Conservation (phyloP, 2,329 filamentous ascomycete genomes). For the Botrytis elliptica region DNA sequence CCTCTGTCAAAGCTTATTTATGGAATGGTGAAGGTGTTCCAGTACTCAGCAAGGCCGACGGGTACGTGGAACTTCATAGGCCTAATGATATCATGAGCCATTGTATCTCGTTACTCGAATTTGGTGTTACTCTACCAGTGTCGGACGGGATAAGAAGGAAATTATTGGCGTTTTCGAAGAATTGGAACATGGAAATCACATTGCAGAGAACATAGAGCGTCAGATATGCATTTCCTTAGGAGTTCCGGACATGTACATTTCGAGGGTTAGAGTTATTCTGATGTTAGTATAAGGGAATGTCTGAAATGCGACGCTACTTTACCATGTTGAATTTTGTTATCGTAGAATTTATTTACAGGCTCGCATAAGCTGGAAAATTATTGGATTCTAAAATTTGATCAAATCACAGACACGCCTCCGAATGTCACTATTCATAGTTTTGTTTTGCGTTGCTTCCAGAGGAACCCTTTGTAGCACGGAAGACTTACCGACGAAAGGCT, state of each 20-base stretch:
- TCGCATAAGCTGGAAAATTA: not conserved
- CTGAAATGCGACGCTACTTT: not conserved
- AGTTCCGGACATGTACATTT: not conserved
- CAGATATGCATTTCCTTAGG: constrained; percentile 43
- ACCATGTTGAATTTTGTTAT: not conserved
- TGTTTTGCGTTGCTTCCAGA: not conserved
- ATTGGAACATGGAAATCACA: constrained; percentile 35
- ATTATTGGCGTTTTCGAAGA: constrained; percentile 44
- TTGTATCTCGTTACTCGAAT: constrained; percentile 53
- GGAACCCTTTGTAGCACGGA: not conserved
- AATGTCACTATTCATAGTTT: not conserved
- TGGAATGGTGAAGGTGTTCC: constrained; percentile 54
- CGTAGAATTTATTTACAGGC: not conserved
- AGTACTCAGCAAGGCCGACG: constrained; percentile 50
- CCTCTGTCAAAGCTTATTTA: constrained; percentile 50
- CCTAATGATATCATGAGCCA: constrained; percentile 50
- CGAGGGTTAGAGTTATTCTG: not conserved
- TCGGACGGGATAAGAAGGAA: constrained; percentile 55
- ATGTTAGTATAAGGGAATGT: not conserved
- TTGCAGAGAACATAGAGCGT: constrained; percentile 20
- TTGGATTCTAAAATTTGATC: not conserved
- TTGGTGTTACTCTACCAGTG: constrained; percentile 51
- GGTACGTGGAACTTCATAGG: constrained; percentile 46
- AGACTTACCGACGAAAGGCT: not conserved
- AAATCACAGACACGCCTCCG: not conserved